Evolutionary conservation across 805 yeast species (phyloP), one percentile per base, ranked within the genome.

Genomic region (Cyberlindnera americana): DNA sequence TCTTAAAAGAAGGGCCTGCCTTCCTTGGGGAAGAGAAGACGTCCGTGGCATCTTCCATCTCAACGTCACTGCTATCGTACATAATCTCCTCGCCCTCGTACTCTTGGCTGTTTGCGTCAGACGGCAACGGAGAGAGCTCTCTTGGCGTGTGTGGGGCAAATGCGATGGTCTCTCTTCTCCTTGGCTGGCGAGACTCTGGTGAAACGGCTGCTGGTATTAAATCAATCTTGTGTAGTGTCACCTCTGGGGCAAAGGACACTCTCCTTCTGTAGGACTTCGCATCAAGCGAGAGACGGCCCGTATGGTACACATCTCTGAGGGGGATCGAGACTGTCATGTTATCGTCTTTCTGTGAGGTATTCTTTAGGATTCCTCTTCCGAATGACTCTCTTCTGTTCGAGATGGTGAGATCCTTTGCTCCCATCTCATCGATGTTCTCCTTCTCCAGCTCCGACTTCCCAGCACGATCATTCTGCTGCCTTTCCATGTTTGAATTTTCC

Each of bases 221-320:
- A 11, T 54, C 57, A 23, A 55, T 47, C 30, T 54, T 57, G 44
- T 55, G 61, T n/a, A 57, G 33, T 2, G 61, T 55, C 3, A 54
- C 61, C 18, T 57, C 59, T 25, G 60, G 61, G 11, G 59, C 59
- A 33, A 57, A 57, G 1, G 61, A 57, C 2, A 57, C 61, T 16
- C 61, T 46, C 38, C 61, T 41, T 38, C 50, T 49, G 30, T 50
- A 49, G 33, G 50, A 47, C 2, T 41, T 45, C 5, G 32, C 38
- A 9, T 30, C 45, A 19, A 37, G 35, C 5, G 51, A 22, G 4
- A 29, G 37, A 2, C 38, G 15, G 12, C 33, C 46, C 8, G 40
- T 44, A 5, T 32, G 29, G 30, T 50, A 52, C 13, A 50, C 26
- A 9, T 53, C 40, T 3, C 53, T 43, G 5, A 54, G 38, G 2